Evolutionary conservation across 257 asterid genomes (phyloP).

Genomic region (Capsicum chinense): DNA sequence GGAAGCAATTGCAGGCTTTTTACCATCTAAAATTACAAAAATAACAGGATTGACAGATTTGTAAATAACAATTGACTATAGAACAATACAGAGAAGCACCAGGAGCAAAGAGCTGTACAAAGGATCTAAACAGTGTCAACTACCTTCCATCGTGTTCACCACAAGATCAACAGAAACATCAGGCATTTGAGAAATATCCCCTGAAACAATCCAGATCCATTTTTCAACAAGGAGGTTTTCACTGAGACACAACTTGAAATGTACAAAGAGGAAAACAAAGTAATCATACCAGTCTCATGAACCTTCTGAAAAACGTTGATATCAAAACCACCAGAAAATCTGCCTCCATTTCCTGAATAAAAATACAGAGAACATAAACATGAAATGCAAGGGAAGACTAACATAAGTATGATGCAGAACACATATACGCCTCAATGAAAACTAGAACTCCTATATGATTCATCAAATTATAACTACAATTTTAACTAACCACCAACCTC

Average conservation of each 20-base stretch:
- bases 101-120: neutral
- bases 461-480: neutral
- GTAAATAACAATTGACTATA: neutral
- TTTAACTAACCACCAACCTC: neutral
- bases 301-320: constrained; percentile 78
- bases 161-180: constrained; percentile 63
- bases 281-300: constrained; percentile 65
- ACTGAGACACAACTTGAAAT: constrained; percentile 18
- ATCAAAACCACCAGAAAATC: constrained; percentile 92
- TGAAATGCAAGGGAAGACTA: neutral
- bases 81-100: neutral
- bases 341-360: constrained; percentile 70
- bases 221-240: constrained; percentile 20
- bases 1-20: constrained; percentile 94
- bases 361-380: constrained; percentile 34
- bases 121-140: constrained; percentile 27
- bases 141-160: constrained; percentile 79
- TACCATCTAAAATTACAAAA: constrained; percentile 58
- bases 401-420: neutral
- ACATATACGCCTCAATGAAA: neutral
- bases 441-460: neutral
- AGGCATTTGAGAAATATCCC: constrained; percentile 72
- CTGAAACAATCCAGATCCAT: constrained; percentile 51
- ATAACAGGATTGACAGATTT: neutral
- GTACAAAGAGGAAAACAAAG: constrained; percentile 14